Conservation (phyloP, 805 yeast species). For the Yarrowia sp. region DNA sequence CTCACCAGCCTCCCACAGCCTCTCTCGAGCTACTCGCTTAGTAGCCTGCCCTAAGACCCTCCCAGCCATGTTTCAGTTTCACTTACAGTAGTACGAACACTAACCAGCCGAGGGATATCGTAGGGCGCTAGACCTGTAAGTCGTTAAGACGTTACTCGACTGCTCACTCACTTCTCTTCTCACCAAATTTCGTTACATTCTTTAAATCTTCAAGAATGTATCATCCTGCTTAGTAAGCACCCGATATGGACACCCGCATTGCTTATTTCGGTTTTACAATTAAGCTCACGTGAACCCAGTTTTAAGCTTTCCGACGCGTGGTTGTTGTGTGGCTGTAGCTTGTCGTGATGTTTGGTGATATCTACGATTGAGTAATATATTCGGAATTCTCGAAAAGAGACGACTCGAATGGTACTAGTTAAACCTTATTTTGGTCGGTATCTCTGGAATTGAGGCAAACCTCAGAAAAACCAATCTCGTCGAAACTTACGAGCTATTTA, state of each 20-base stretch:
- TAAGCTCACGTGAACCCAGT: background rate
- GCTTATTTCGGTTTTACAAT: conserved; percentile 7
- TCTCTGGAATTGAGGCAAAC: background rate
- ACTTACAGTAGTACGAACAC: conserved; percentile 1
- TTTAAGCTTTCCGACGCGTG: conserved; percentile 14
- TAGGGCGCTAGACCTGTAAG: no score
- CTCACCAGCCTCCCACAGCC: conserved; percentile 24
- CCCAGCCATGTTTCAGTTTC: conserved; percentile 17
- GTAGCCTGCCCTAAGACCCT: background rate
- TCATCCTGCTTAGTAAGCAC: background rate
- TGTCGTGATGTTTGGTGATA: background rate
- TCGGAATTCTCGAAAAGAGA: background rate
- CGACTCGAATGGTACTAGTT: background rate
- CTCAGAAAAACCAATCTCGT: background rate
- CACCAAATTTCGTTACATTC: no score
- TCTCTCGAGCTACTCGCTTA: background rate
- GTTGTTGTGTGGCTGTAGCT: background rate
- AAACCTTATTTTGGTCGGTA: background rate
- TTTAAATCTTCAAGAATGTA: no score
- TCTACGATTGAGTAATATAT: background rate
- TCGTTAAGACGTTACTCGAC: no score
- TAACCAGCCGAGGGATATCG: background rate
- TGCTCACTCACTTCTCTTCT: no score
- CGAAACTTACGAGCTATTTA: conserved; percentile 5
- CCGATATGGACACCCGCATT: background rate